A percentile compares a stretch with the other conserved stretches of the same genome.
phyloP scores from a whole-genome alignment of 768 basidiomycete species.

The Phallus indusiatus region DNA sequence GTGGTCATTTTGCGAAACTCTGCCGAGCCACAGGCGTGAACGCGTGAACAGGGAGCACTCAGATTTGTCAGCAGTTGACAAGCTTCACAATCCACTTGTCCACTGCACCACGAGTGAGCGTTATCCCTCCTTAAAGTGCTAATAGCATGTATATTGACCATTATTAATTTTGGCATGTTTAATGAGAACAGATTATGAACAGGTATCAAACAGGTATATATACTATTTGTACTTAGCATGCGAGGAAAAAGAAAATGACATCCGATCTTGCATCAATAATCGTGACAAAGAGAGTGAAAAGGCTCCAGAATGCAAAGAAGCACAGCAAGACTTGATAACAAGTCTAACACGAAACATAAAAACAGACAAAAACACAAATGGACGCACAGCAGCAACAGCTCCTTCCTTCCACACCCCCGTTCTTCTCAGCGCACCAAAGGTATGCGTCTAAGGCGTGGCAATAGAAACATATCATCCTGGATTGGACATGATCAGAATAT shows the following conservation, averaged over 20 bases:
- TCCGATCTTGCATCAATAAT: background rate
- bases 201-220: background rate
- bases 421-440: too few species aligned
- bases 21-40: too few species aligned
- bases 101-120: too few species aligned
- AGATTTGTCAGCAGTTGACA: too few species aligned
- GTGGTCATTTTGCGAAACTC: too few species aligned
- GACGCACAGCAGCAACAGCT: background rate
- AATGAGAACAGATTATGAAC: background rate
- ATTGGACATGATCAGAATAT: background rate
- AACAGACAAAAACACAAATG: background rate
- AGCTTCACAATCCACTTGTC: too few species aligned
- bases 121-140: too few species aligned
- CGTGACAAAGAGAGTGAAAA: background rate
- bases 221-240: background rate
- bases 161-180: background rate
- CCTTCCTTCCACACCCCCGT: background rate
- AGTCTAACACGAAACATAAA: background rate
- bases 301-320: background rate
- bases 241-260: background rate
- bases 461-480: background rate
- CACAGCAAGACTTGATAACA: background rate
- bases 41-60: too few species aligned
- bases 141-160: too few species aligned
- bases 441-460: background rate